Base-by-base conservation (phyloP, 805 yeast species). In the Starmerella stigmatis region DNA sequence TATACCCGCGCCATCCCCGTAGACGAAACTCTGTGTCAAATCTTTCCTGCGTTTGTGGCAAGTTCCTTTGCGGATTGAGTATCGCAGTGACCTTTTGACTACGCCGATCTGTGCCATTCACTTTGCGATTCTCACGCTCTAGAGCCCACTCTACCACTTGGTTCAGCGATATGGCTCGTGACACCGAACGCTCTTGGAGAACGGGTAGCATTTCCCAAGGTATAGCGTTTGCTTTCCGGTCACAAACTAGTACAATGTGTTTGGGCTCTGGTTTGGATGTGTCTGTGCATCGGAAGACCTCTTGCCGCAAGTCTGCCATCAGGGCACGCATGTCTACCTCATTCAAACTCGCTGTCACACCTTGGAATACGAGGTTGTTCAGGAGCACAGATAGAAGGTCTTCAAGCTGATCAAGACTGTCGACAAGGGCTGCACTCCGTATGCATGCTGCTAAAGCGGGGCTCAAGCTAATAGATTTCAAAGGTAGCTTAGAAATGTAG, bases 201-300 rank as follows among this genome's bases (percentile, higher is more conserved):
- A 27, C 21, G 0, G 77, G 71, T 26, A 88, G 58, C 1, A 86
- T 78, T 57, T 92, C 99, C 97, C 97, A 92, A 0, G 98, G 98
- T 26, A 92, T 67, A 16, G 61, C 59, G n/a, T 74, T 73, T 52
- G 94, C 79, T 7, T 65, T 63, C 41, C 78, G 71, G 21, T 88
- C 79, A 3, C 85, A 74, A 3, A 92, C 66, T 39, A 92, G 64
- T 2, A 89, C 77, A 0, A 80, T 65, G 60, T 88, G 96, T 7
- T 36, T 36, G 4, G 47, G 32, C 12, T 20, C 41, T 42, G 43
- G 42, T 19, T 40, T 30, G 28, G 36, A 32, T 10, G 25, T n/a
- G 9, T 30, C 49, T 15, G 49, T 17, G 33, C 61, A 65, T n/a
- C 57, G 60, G 6, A 58, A 67, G 26, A 78, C 60, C n/a, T 70